phyloP scores from a whole-genome alignment of 2,329 filamentous ascomycete species.

The Exserohilum rostratum region DNA sequence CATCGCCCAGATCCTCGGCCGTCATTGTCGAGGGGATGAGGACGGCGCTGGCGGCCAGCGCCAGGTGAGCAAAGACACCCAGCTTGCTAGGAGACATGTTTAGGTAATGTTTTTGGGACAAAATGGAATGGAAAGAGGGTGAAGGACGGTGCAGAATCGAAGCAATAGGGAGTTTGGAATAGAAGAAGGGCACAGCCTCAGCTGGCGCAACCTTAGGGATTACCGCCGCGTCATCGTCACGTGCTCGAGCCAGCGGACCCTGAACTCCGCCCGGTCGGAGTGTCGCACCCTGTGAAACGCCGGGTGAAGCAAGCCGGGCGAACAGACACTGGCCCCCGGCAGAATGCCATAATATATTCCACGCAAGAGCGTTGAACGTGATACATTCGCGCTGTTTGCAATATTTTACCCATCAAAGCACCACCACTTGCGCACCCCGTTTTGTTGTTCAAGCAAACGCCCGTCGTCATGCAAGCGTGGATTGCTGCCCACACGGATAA shows the following conservation, averaged over 20 bases:
- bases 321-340: background rate
- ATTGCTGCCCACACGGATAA: too few species aligned
- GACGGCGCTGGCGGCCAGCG: constrained; percentile 46
- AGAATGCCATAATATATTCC: background rate
- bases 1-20: constrained; percentile 37
- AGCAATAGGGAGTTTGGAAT: constrained; percentile 15
- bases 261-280: constrained; percentile 9
- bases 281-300: constrained; percentile 17
- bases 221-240: constrained; percentile 18
- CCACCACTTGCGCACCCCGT: too few species aligned
- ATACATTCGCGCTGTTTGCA: background rate
- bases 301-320: constrained; percentile 2
- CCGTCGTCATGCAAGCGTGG: too few species aligned
- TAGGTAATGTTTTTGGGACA: constrained; percentile 17
- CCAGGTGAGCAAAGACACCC: constrained; percentile 43
- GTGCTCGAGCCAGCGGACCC: constrained; percentile 10
- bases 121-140: constrained; percentile 13
- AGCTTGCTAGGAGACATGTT: constrained; percentile 42
- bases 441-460: too few species aligned
- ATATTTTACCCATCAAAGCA: background rate
- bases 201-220: constrained; percentile 11
- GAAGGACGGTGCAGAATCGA: constrained; percentile 19
- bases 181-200: constrained; percentile 19
- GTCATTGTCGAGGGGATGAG: constrained; percentile 43
- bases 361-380: background rate